phyloP scores from a whole-genome alignment of 805 yeast genomes.

The Komagataella mondaviorum region DNA sequence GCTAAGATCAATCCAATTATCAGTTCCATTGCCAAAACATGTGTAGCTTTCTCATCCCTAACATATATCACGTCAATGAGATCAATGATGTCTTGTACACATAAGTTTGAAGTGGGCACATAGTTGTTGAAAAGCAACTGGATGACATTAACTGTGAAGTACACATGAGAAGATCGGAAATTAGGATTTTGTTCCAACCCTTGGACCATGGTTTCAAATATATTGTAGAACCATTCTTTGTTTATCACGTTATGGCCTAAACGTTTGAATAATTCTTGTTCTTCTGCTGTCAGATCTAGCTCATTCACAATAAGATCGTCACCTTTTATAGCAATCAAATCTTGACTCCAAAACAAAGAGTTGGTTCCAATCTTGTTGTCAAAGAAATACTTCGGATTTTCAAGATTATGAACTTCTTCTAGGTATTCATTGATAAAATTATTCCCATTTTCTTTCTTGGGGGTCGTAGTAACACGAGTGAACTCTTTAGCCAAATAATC shows the following conservation, averaged over 20 bases:
- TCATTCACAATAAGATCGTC: constrained; percentile 9
- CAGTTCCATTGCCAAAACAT: constrained; percentile 63
- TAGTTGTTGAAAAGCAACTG: constrained; percentile 32
- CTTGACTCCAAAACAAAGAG: constrained; percentile 65
- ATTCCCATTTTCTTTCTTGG: constrained; percentile 9
- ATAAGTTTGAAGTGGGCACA: constrained; percentile 14
- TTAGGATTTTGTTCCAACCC: constrained; percentile 59
- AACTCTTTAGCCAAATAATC: constrained; percentile 19
- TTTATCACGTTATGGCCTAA: constrained; percentile 30
- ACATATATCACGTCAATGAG: constrained; percentile 38
- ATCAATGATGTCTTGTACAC: constrained; percentile 37
- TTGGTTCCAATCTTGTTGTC: constrained; percentile 48
- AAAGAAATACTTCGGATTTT: constrained; percentile 36
- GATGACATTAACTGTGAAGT: constrained; percentile 36
- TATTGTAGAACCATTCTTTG: constrained; percentile 42
- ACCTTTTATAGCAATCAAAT: constrained; percentile 29
- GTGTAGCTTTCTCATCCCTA: constrained; percentile 59
- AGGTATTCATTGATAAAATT: constrained; percentile 28
- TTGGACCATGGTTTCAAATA: constrained; percentile 39
- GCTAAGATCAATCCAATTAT: constrained; percentile 48
- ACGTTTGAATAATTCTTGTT: constrained; percentile 22
- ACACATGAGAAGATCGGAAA: constrained; percentile 54
- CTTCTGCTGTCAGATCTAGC: constrained; percentile 24
- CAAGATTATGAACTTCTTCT: constrained; percentile 35
- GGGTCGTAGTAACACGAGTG: constrained; percentile 28